Conservation (phyloP, 768 basidiomycete genomes). For the Crassisporium funariophilum region DNA sequence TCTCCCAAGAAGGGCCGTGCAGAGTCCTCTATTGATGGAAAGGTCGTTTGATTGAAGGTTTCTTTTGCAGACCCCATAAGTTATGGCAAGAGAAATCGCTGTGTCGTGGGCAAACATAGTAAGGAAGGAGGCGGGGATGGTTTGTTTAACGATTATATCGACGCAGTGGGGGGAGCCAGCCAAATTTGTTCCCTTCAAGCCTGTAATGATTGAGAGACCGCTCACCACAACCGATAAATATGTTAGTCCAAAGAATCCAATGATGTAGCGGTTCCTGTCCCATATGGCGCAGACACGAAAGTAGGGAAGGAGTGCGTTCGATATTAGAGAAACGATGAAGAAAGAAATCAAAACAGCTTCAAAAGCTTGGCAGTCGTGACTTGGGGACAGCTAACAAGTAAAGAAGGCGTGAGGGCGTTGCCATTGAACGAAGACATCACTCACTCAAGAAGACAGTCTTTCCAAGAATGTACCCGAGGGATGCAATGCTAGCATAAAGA, state of each 20-base stretch:
- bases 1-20: background rate
- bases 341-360: background rate
- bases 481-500: background rate
- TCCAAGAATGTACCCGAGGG: background rate
- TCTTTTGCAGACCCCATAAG: constrained; percentile 2
- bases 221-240: constrained; percentile 1
- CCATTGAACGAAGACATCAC: background rate
- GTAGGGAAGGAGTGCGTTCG: constrained; percentile 5
- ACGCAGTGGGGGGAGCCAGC: background rate
- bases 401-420: too few species aligned
- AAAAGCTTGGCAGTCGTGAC: background rate
- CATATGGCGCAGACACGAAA: constrained; percentile 9
- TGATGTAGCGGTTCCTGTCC: constrained; percentile 4
- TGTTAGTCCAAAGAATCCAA: background rate
- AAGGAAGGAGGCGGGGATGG: background rate
- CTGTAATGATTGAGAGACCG: too few species aligned
- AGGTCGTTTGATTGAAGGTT: background rate
- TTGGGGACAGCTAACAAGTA: constrained; percentile 1
- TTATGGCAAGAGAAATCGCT: constrained; percentile 1
- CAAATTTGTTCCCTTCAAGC: background rate
- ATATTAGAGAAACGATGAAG: background rate
- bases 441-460: constrained; percentile 1
- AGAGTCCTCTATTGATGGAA: background rate
- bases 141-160: background rate
- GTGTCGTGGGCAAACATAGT: background rate